phyloP scores from a whole-genome alignment of 371 early-diverging fungal species.

The Haplosporangium sp. region DNA sequence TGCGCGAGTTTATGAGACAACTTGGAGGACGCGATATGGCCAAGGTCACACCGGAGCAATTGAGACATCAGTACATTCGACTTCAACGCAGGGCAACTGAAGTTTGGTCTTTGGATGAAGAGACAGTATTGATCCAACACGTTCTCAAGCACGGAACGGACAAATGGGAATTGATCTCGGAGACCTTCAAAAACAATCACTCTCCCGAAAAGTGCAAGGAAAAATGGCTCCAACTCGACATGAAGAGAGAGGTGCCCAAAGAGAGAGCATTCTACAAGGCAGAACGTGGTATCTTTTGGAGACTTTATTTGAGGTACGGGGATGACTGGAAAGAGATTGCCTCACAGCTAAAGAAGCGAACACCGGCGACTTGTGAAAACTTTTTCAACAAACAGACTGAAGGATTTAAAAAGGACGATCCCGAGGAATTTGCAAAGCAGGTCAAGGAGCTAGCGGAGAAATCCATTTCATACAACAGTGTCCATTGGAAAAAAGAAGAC shows the following conservation, averaged over 20 bases:
- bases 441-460: conserved; percentile 17
- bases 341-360: conserved; percentile 14
- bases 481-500: conserved; percentile 37
- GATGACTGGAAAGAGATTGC: conserved; percentile 21
- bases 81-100: conserved; percentile 20
- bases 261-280: conserved; percentile 35
- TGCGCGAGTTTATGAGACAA: conserved; percentile 43
- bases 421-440: conserved; percentile 7
- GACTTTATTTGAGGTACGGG: conserved; percentile 30
- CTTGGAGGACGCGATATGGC: conserved; percentile 47
- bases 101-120: conserved; percentile 34
- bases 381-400: conserved; percentile 31
- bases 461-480: neutral
- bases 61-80: conserved; percentile 37
- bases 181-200: conserved; percentile 21
- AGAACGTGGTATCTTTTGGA: conserved; percentile 48
- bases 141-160: conserved; percentile 38
- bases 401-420: conserved; percentile 5
- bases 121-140: conserved; percentile 48
- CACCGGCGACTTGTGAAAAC: conserved; percentile 6
- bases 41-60: conserved; percentile 41
- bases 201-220: conserved; percentile 39
- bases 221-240: conserved; percentile 34
- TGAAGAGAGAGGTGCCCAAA: conserved; percentile 22
- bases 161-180: conserved; percentile 34